Base-by-base conservation (phyloP, 306 rosid genomes). In the Vigna angularis region DNA sequence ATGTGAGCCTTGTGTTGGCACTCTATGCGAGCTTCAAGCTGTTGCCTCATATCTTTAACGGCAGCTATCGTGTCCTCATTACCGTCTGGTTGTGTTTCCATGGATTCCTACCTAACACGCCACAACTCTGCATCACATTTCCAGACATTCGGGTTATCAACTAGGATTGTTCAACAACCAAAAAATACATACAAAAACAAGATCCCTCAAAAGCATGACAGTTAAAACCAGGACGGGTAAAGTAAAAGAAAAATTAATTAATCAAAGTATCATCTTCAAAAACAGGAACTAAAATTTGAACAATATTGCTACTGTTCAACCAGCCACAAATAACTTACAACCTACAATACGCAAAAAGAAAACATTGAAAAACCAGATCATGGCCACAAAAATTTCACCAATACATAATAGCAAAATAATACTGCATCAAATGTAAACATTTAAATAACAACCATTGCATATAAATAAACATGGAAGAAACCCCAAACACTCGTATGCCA, bases 21-120 rank as follows among this genome's bases (percentile, higher is more conserved):
- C 47, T 81, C 86, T 3, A 93, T 93, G 20, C 96, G 94, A 70
- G 97, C 75, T 88, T 93, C 91, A 2, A 93, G 98, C 34, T 85
- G 86, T 61, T 84, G 90, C n/a, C 89, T 83, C 57, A 69, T 77
- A 57, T 77, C 86, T 69, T 84, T 91, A 34, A 92, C 55, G 85
- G 79, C 15, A 16, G 83, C 85, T 3, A 87, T 61, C 66, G 74
- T 47, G 30, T 86, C 95, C 18, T 81, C 89, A 17, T 70, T 76
- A 30, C 87, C 84, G 22, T 86, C 92, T 1, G 89, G 62, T 64
- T 75, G 88, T 28, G 79, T 74, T 55, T 92, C 98, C 97, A 95
- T 89, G n/a, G 65, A 6, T 72, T 18, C 63, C 74, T 77, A 67
- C 47, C 66, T 51, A 79, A 51, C 28, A 51, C 66, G 62, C 32